phyloP scores from a whole-genome alignment of 306 rosid genomes.

The Medicago ruthenica region DNA sequence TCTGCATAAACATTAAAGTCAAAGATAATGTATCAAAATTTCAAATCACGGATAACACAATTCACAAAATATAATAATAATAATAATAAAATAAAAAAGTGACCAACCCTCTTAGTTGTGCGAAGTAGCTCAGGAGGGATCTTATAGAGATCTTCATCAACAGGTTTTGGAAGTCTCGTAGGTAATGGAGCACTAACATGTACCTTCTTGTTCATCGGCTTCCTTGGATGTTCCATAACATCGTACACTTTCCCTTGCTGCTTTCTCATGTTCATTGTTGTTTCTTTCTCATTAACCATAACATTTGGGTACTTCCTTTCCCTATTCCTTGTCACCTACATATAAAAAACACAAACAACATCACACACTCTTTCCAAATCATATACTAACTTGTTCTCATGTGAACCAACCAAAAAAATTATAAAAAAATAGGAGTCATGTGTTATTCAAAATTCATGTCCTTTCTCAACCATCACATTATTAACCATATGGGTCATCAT shows the following conservation, averaged over 20 bases:
- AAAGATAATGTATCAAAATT: background rate
- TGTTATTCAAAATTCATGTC: slow-evolving; percentile 2
- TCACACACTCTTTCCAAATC: too few species aligned
- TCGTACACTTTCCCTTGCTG: slow-evolving; percentile 64
- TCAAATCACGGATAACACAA: background rate
- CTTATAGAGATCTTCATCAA: slow-evolving; percentile 92
- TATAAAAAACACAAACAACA: background rate
- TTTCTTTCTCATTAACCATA: slow-evolving; percentile 50
- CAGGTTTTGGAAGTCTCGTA: slow-evolving; percentile 55
- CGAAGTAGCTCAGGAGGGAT: slow-evolving; percentile 86
- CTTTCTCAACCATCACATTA: slow-evolving; percentile 38
- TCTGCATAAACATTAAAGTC: slow-evolving; percentile 50
- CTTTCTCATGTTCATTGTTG: slow-evolving; percentile 41
- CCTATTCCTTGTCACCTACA: slow-evolving; percentile 48
- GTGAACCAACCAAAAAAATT: background rate
- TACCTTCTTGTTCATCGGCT: slow-evolving; percentile 11
- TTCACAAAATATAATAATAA: background rate
- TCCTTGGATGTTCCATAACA: slow-evolving; percentile 58
- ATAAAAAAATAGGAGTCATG: background rate
- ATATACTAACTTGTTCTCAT: background rate
- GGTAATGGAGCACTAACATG: slow-evolving; percentile 7
- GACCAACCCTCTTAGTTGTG: slow-evolving; percentile 59
- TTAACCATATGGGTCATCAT: background rate
- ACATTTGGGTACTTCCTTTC: slow-evolving; percentile 51
- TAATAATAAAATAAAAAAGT: background rate